phyloP scores from a whole-genome alignment of 73 alveolate species.

The Blepharisma stoltei region DNA sequence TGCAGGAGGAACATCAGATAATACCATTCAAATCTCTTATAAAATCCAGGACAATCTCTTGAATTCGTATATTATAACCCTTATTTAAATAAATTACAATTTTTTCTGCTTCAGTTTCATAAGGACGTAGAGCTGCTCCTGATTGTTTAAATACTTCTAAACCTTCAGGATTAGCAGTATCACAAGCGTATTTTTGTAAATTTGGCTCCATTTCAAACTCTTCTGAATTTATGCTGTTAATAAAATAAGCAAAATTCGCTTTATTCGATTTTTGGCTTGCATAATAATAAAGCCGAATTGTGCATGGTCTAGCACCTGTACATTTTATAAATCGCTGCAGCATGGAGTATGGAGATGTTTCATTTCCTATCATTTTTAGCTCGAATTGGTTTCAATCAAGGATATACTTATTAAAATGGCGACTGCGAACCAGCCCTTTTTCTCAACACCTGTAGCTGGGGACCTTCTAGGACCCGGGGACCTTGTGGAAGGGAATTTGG shows the following conservation, averaged over 20 bases:
- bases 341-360: background rate
- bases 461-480: no score
- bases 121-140: conserved; percentile 19
- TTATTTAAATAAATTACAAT: background rate
- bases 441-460: no score
- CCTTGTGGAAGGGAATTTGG: no score
- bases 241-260: conserved; percentile 29
- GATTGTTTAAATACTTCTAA: conserved; percentile 21
- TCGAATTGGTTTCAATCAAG: conserved; percentile 5
- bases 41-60: conserved; percentile 25
- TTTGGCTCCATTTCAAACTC: background rate
- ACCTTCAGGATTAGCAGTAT: conserved; percentile 16
- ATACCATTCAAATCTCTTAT: conserved; percentile 14
- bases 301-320: conserved; percentile 20
- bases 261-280: conserved; percentile 6
- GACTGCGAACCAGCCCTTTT: no score
- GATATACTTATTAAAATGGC: no score
- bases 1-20: background rate
- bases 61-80: conserved; percentile 23
- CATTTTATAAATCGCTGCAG: conserved; percentile 13
- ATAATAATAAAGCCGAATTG: conserved; percentile 1
- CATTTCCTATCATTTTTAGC: conserved; percentile 18
- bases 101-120: conserved; percentile 18
- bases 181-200: background rate
- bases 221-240: background rate